Evolutionary conservation across 306 rosid genomes (phyloP), one percentile per base, ranked within the genome.

Genomic region (Astragalus glycyphyllos): DNA sequence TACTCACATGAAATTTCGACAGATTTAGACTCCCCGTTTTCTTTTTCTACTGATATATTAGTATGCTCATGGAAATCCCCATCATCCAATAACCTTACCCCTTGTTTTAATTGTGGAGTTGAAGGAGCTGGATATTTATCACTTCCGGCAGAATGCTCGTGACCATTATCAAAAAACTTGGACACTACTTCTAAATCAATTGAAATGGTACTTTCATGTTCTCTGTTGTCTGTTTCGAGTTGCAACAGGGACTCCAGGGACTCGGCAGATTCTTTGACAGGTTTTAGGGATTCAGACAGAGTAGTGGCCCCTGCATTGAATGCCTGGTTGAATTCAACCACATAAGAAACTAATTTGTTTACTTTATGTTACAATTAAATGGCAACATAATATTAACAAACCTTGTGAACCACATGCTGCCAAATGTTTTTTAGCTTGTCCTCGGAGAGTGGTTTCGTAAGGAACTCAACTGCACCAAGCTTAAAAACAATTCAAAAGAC

Each of bases 371-470:
- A 37, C 58, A 23, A 40, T 56, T 6, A 65, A 47, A 74, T 48
- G 17, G 20, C 7, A 69, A 53, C 32, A 71, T 53, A 69, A 55
- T 70, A 61, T 11, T 42, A 16, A 77, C 91, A 44, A 47, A 95
- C 99, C 99, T 91, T 95, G 78, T 91, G 99, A 85, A 91, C 96
- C 47, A 91, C 99, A 82, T 95, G 99, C 90, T 95, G 99, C 99
- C 99, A 95, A 68, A 95, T 86, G 71, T 95, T 89, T 89, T 83
- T 85, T 34, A 95, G 90, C 80, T 91, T 95, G 51, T 91, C 99
- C 64, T 91, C 97, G 0, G 93, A 91, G 45, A 95, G 89, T 7
- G 99, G 99, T 84, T 95, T 95, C 37, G 17, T 79, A 54, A 95
- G 84, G 82, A 91, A 91, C 82, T 91, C 99, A 55, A 91, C 96